Percentiles rank a stretch among this genome's conserved stretches.
These are phyloP conservation scores for Neopestalotiopsis sp. DNA, from an alignment of 2,329 filamentous ascomycete species.

Conservation along the genomic window DNA sequence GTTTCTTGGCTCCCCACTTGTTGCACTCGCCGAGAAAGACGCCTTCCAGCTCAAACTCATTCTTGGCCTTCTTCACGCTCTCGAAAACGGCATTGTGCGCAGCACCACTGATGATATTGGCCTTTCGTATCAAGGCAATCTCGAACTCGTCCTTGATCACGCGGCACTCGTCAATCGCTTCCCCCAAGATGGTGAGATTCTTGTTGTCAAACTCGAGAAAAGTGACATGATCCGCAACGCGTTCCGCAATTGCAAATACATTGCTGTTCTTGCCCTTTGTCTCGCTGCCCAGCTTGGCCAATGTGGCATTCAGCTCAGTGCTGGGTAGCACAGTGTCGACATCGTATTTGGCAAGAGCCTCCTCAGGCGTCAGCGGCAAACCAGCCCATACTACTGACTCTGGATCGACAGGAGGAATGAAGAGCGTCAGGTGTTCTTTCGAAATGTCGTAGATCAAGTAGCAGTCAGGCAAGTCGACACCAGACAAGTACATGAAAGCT, in stretches of 20 bases:
- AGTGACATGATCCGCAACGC: constrained; percentile 73
- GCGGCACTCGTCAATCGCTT: constrained; percentile 70
- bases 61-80: constrained; percentile 66
- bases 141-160: constrained; percentile 79
- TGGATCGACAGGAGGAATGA: constrained; percentile 88
- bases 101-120: constrained; percentile 71
- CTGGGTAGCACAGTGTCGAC: constrained; percentile 78
- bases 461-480: constrained; percentile 81
- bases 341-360: constrained; percentile 79
- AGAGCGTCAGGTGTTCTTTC: constrained; percentile 77
- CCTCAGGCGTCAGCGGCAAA: constrained; percentile 75
- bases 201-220: constrained; percentile 73
- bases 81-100: constrained; percentile 69
- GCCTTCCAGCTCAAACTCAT: constrained; percentile 84
- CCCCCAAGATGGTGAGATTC: constrained; percentile 60
- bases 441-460: constrained; percentile 81
- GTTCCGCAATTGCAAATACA: constrained; percentile 78
- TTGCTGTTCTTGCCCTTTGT: constrained; percentile 44
- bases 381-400: constrained; percentile 94
- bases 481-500: constrained; percentile 93
- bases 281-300: constrained; percentile 57
- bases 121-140: constrained; percentile 73
- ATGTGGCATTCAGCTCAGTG: constrained; percentile 75
- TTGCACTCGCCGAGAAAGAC: constrained; percentile 80
- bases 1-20: constrained; percentile 75